These are phyloP conservation scores for Coccinonectria pachysandricola DNA, from an alignment of 2,329 filamentous ascomycete species.

Conservation along the genomic window DNA sequence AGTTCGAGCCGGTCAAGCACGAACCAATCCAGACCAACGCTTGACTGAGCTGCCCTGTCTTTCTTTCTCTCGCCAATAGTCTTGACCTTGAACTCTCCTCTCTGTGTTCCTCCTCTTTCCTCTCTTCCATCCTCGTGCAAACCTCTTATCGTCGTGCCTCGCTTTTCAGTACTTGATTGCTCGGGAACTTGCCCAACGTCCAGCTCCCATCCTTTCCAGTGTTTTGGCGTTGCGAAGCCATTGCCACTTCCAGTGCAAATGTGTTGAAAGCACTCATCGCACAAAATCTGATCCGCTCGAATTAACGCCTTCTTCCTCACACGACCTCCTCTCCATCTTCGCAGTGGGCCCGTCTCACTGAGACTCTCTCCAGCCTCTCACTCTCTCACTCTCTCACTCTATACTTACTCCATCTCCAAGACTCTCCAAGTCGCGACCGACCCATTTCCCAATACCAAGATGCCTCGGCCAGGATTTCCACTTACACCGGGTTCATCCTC, in stretches of 20 bases:
- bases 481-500: slow-evolving; percentile 73
- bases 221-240: too few relatives aligned
- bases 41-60: neutral
- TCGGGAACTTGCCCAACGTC: too few relatives aligned
- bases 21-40: slow-evolving; percentile 1
- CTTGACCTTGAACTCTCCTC: slow-evolving; percentile 1
- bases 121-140: too few relatives aligned
- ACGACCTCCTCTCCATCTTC: slow-evolving; percentile 1
- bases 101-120: neutral
- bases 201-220: too few relatives aligned
- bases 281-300: too few relatives aligned
- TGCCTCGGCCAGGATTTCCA: slow-evolving; percentile 34
- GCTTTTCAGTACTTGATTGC: too few relatives aligned
- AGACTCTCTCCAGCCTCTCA: neutral
- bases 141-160: too few relatives aligned
- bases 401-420: slow-evolving; percentile 1
- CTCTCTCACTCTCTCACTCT: neutral
- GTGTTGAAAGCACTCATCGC: too few relatives aligned
- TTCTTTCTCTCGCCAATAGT: slow-evolving; percentile 2
- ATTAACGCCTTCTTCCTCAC: too few relatives aligned
- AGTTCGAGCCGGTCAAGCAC: slow-evolving; percentile 1
- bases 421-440: too few relatives aligned
- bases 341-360: slow-evolving; percentile 1
- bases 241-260: too few relatives aligned
- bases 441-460: too few relatives aligned